Evolutionary conservation across 176 grass and related monocot genomes (phyloP).

Genomic region (Eragrostis nindensis): DNA sequence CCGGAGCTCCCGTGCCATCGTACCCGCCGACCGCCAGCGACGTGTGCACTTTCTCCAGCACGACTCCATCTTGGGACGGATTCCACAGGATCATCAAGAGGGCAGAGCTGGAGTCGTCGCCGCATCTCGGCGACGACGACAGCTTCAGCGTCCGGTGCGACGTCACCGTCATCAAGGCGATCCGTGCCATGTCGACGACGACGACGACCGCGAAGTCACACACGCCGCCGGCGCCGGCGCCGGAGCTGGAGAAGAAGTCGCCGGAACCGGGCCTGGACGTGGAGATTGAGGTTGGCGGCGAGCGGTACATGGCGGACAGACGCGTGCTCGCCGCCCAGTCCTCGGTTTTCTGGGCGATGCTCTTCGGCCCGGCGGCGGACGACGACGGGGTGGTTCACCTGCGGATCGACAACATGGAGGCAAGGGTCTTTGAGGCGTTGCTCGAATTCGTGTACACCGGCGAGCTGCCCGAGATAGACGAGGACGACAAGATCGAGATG

Average conservation of each 20-base stretch:
- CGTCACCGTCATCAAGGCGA: not conserved
- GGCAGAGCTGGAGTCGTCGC: conserved; percentile 5
- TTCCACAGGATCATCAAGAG: not conserved
- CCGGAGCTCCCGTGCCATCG: no score
- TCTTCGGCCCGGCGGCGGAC: conserved; percentile 20
- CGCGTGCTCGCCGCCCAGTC: conserved; percentile 42
- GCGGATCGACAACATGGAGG: conserved; percentile 33
- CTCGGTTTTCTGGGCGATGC: conserved; percentile 31
- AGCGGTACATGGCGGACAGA: conserved; percentile 28
- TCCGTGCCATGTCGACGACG: no score
- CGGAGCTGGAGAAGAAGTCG: not conserved
- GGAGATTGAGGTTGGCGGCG: conserved; percentile 29
- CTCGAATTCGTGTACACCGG: conserved; percentile 50
- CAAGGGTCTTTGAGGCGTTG: conserved; percentile 44
- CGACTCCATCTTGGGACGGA: not conserved
- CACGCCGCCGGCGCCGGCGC: no score
- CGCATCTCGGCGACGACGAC: not conserved
- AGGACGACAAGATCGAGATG: not conserved
- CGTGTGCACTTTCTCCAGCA: not conserved
- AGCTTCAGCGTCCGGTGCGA: not conserved
- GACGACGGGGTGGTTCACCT: not conserved
- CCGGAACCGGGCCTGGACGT: conserved; percentile 21
- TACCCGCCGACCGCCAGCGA: not conserved
- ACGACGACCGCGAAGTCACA: not conserved
- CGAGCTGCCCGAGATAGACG: not conserved